Evolutionary conservation across 768 basidiomycete genomes (phyloP), one percentile per base, ranked within the genome.

Genomic region (Leccinum arenicola): DNA sequence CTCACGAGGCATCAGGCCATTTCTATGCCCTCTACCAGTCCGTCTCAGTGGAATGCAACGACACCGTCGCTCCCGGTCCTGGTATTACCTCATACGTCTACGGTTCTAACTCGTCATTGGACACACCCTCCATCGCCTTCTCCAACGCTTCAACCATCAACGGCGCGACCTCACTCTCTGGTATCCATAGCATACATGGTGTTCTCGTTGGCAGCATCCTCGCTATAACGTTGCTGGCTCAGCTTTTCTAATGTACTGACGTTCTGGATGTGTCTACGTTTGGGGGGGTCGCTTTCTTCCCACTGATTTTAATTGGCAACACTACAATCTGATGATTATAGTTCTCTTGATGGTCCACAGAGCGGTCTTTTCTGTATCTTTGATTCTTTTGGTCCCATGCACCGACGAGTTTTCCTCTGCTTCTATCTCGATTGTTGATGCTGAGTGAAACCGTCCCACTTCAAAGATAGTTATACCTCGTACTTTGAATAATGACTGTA

Each of bases 81-180:
- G 78, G 81, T 65, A 76, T 82, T 8, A 84, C 84, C 1, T 85
- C 85, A 11, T 90, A 91, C 68, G 77, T 84, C 9, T 91, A 90
- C 64, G 79, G 78, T 59, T 25, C 77, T 47, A 88, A 89, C 70
- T 65, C 78, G 7, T 78, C 85, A 7, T 64, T 76, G 27, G 67
- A 81, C 57, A 80, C 77, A 0, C 89, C 89, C 0, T 71, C 74
- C 10, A 76, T 91, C 58, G 66, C 75, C 0, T 82, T 84, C 67
- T 84, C 84, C 59, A 90, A 90, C 66, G 70, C 76, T 50, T 81
- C 84, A 0, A 82, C 80, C 6, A 67, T 87, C 29, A 82, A 80
- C 52, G 81, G 80, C 4, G 66, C 67, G 6, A 57, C n/a, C 35
- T 33, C 63, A 40, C 48, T 62, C 15, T 35, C 64, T 2, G 49